A percentile compares a stretch with the other conserved stretches of the same genome.
phyloP scores from a whole-genome alignment of 2,329 filamentous ascomycete genomes.

The Penicillium palitans region DNA sequence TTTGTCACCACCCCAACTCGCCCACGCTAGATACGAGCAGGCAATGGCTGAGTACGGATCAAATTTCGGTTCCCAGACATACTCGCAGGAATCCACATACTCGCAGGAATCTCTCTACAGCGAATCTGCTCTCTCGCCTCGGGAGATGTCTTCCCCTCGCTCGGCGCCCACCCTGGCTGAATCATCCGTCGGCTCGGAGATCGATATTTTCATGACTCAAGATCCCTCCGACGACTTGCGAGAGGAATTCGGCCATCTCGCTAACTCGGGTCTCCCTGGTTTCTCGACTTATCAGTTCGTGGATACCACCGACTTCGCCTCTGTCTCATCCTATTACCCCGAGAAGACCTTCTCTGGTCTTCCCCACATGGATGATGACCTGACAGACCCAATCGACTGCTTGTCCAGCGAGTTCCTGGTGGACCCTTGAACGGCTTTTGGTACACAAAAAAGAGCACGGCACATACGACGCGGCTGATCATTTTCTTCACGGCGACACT shows the following conservation, averaged over 20 bases:
- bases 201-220: slow-evolving; percentile 45
- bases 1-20: slow-evolving; percentile 32
- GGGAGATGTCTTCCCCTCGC: slow-evolving; percentile 40
- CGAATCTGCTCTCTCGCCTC: slow-evolving; percentile 31
- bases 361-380: slow-evolving; percentile 32
- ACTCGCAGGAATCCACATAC: slow-evolving; percentile 28
- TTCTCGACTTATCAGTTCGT: slow-evolving; percentile 31
- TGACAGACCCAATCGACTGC: slow-evolving; percentile 41
- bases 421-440: slow-evolving; percentile 25
- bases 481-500: slow-evolving; percentile 19
- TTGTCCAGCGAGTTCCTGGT: slow-evolving; percentile 41
- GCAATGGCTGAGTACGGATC: slow-evolving; percentile 25
- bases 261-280: slow-evolving; percentile 31
- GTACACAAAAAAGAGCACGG: slow-evolving; percentile 10
- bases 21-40: slow-evolving; percentile 25
- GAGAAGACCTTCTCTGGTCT: slow-evolving; percentile 33
- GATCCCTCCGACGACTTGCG: slow-evolving; percentile 31
- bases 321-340: slow-evolving; percentile 35
- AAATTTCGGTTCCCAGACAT: slow-evolving; percentile 17
- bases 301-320: slow-evolving; percentile 32
- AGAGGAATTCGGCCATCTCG: slow-evolving; percentile 35
- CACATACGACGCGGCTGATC: slow-evolving; percentile 13
- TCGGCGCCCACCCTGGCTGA: slow-evolving; percentile 38
- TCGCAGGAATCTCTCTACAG: slow-evolving; percentile 34
- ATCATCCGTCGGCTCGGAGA: slow-evolving; percentile 38